Evolutionary conservation across 495 filamentous ascomycete genomes (phyloP).

Genomic region (Daldinia vernicosa): DNA sequence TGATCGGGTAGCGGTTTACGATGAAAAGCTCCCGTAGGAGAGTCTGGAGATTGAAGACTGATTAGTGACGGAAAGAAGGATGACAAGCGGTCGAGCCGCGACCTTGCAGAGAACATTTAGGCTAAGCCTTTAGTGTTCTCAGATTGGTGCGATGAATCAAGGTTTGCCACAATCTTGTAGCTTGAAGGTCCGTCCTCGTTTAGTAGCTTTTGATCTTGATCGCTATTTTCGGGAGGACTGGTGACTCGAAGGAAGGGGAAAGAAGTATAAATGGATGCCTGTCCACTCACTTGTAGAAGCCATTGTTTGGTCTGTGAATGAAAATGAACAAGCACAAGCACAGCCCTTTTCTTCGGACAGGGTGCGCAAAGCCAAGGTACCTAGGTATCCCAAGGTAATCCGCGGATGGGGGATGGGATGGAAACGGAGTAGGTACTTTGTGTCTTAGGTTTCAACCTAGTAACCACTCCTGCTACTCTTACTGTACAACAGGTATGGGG

Average conservation of each 20-base stretch:
- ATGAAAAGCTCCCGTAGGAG: conserved; percentile 22
- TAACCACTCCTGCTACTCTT: neutral
- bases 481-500: conserved; percentile 4
- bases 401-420: conserved; percentile 17
- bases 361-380: conserved; percentile 27
- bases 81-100: conserved; percentile 43
- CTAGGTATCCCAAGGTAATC: conserved; percentile 22
- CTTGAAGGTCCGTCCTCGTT: conserved; percentile 11
- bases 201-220: conserved; percentile 1
- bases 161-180: conserved; percentile 14
- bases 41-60: conserved; percentile 36
- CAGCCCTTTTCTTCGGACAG: conserved; percentile 32
- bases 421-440: conserved; percentile 29
- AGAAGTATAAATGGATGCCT: conserved; percentile 38
- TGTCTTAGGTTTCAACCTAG: conserved; percentile 21
- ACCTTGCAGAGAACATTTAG: conserved; percentile 34
- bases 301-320: conserved; percentile 27
- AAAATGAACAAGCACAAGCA: conserved; percentile 20
- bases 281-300: conserved; percentile 40
- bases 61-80: conserved; percentile 48
- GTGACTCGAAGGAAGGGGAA: conserved; percentile 6
- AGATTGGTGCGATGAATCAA: neutral
- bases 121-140: conserved; percentile 19
- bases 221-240: conserved; percentile 7
- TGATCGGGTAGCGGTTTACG: conserved; percentile 43